These are phyloP conservation scores for Xylaria digitata DNA, from an alignment of 2,329 filamentous ascomycete species.

Conservation along the genomic window DNA sequence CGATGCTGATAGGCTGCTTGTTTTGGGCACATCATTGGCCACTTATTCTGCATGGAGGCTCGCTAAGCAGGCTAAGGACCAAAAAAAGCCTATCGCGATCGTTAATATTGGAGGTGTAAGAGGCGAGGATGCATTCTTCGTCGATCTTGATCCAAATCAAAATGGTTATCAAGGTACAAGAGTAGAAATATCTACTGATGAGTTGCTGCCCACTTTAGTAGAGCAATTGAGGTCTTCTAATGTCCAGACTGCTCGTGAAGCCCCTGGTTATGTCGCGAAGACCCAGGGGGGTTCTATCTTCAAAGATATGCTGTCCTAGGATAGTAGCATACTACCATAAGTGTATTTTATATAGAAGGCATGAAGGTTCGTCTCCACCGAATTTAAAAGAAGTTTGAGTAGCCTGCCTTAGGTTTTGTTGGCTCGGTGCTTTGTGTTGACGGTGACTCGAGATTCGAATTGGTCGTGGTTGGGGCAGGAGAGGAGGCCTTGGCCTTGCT, in stretches of 20 bases:
- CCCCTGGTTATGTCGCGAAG: conserved; percentile 42
- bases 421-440: conserved; percentile 38
- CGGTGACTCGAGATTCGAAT: conserved; percentile 42
- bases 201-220: conserved; percentile 67
- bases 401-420: conserved; percentile 45
- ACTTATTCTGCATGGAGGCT: conserved; percentile 96
- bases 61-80: conserved; percentile 83
- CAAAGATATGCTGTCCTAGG: conserved; percentile 69
- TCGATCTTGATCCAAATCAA: conserved; percentile 63
- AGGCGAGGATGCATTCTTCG: conserved; percentile 80
- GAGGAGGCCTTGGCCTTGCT: conserved; percentile 53
- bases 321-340: conserved; percentile 11
- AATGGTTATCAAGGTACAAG: conserved; percentile 64
- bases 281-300: conserved; percentile 57
- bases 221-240: conserved; percentile 57
- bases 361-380: conserved; percentile 24
- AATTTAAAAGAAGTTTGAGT: conserved; percentile 64
- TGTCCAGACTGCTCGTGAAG: conserved; percentile 32
- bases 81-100: conserved; percentile 86
- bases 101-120: conserved; percentile 88
- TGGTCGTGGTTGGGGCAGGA: conserved; percentile 42
- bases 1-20: conserved; percentile 76
- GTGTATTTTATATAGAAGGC: conserved; percentile 34
- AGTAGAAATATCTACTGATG: conserved; percentile 68
- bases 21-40: conserved; percentile 89